Evolutionary conservation across 441 rosid genomes (phyloP).

Genomic region (Kokia cookei): DNA sequence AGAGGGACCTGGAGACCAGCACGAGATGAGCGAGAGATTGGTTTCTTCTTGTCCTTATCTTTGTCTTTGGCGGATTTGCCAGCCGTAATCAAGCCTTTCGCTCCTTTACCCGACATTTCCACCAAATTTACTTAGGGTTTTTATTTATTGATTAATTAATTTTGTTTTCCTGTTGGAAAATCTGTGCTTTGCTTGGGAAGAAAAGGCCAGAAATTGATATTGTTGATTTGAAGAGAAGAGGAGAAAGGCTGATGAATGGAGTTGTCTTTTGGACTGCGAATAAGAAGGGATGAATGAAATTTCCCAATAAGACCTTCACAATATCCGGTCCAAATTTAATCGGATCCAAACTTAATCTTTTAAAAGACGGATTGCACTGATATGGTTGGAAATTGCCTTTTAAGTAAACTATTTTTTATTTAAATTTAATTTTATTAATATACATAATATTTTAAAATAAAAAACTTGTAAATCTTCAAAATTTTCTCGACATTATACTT

Average conservation of each 20-base stretch:
- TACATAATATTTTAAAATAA: too few species aligned
- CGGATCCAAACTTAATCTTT: neutral
- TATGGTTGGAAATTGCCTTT: too few species aligned
- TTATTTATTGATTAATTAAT: neutral
- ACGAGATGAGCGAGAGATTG: slow-evolving; percentile 83
- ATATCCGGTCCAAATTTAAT: neutral
- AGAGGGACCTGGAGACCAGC: slow-evolving; percentile 79
- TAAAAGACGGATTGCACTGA: too few species aligned
- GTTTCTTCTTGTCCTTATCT: slow-evolving; percentile 84
- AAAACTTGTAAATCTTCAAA: too few species aligned
- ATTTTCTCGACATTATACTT: too few species aligned
- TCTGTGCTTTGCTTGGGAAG: neutral
- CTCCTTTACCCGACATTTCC: slow-evolving; percentile 94
- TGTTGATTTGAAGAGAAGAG: neutral
- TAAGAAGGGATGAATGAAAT: neutral
- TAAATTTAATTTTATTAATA: too few species aligned
- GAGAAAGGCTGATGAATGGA: neutral
- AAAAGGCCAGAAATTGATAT: neutral
- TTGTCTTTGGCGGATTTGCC: slow-evolving; percentile 46
- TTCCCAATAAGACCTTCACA: too few species aligned
- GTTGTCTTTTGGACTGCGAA: neutral
- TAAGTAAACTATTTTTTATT: too few species aligned
- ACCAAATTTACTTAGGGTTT: slow-evolving; percentile 12
- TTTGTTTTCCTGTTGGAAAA: neutral
- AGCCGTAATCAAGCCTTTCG: slow-evolving; percentile 68